Evolutionary conservation across 1,284 basidiomycete species (phyloP).

Genomic region (Ceratobasidium sp.): DNA sequence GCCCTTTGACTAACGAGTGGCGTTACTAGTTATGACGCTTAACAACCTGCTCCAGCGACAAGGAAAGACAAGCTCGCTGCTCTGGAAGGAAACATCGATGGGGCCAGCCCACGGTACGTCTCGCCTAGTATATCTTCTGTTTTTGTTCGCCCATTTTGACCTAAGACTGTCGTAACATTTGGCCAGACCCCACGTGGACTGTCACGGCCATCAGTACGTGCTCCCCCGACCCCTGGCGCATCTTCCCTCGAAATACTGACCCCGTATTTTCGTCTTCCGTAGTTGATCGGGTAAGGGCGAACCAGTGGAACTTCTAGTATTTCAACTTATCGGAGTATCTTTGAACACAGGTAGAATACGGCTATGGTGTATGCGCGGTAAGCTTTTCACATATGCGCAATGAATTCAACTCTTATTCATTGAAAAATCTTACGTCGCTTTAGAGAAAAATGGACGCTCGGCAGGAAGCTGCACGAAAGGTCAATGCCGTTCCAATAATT

Average conservation of each 20-base stretch:
- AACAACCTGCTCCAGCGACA: slow-evolving; percentile 37
- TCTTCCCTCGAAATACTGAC: slow-evolving; percentile 23
- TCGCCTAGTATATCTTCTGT: not conserved
- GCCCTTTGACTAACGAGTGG: slow-evolving; percentile 4
- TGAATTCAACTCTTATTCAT: not conserved
- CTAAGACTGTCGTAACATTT: slow-evolving; percentile 40
- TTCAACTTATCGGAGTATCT: slow-evolving; percentile 30
- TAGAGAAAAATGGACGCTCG: slow-evolving; percentile 40
- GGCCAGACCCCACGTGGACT: slow-evolving; percentile 40
- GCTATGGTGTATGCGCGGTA: slow-evolving; percentile 39
- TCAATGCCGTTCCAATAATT: not conserved
- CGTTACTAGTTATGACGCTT: slow-evolving; percentile 38
- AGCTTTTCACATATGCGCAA: not conserved
- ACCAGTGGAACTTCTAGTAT: not conserved
- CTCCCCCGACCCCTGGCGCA: not conserved
- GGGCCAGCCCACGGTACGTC: slow-evolving; percentile 38
- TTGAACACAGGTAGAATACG: slow-evolving; percentile 32
- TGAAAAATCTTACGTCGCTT: not conserved
- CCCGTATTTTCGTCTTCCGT: slow-evolving; percentile 18
- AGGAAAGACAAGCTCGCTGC: slow-evolving; percentile 33
- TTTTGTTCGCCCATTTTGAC: slow-evolving; percentile 42
- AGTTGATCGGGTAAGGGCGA: slow-evolving; percentile 40
- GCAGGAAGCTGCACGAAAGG: slow-evolving; percentile 40
- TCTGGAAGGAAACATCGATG: slow-evolving; percentile 32
- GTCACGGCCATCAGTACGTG: slow-evolving; percentile 39